Evolutionary conservation across 2,329 filamentous ascomycete genomes (phyloP).

Genomic region (Ascochyta pisi): DNA sequence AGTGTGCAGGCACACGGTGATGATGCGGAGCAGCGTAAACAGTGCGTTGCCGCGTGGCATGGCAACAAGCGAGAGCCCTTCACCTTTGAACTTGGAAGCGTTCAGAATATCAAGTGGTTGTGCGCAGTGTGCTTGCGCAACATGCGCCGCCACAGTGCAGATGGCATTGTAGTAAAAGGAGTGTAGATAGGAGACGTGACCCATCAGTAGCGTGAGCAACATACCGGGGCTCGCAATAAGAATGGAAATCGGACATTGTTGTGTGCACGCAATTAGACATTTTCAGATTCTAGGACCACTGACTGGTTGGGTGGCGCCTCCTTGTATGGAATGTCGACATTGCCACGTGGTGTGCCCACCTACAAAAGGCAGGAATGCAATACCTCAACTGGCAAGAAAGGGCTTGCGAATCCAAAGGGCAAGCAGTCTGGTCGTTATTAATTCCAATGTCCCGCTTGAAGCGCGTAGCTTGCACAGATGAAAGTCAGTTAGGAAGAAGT

Average conservation of each 20-base stretch:
- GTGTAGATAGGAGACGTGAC: not conserved
- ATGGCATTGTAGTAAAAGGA: not conserved
- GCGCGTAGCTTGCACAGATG: not conserved
- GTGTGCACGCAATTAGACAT: not conserved
- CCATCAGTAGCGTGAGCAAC: not conserved
- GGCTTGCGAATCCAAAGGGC: no score
- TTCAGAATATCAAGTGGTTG: not conserved
- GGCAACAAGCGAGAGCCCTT: conserved; percentile 7
- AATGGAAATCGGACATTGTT: not conserved
- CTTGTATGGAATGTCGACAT: conserved; percentile 2
- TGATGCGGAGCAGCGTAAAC: conserved; percentile 5
- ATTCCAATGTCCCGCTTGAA: not conserved
- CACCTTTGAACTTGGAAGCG: not conserved
- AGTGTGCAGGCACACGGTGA: conserved; percentile 11
- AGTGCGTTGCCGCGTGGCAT: conserved; percentile 15
- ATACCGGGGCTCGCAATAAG: conserved; percentile 6
- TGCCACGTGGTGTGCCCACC: conserved; percentile 6
- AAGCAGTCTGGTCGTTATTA: not conserved
- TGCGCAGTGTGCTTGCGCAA: not conserved
- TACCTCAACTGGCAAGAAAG: not conserved
- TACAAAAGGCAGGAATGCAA: conserved; percentile 5
- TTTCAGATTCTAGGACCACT: not conserved
- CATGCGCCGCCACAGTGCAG: not conserved
- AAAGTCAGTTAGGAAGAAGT: not conserved
- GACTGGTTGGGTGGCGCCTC: not conserved